Base-by-base conservation (phyloP, 108 stramenopile species). In the Craspedostauros australis region DNA sequence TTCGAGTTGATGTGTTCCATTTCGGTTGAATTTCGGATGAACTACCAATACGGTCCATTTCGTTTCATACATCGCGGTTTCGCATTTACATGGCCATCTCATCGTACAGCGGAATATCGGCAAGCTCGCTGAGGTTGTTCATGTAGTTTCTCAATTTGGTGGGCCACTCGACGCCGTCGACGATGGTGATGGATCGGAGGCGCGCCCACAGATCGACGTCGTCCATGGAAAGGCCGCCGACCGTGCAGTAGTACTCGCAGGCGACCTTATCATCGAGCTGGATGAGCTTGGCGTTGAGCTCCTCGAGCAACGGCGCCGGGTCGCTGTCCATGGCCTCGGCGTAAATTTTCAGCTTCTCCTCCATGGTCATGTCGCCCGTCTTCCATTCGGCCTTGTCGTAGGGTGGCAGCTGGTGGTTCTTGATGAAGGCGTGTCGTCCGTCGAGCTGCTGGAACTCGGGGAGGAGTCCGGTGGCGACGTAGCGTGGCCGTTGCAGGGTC, bases 381-480 rank as follows among this genome's bases (percentile, higher is more conserved):
- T 88, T 91, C 91, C 91, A 95, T 50, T 88, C 82, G 20, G 69
- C 54, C 41, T 93, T 95, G 42, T 93, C 89, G 58, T 88, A 93
- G n/a, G 77, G 89, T 1, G 91, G 90, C 18, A 95, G 52, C 39
- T 81, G 88, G 55, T 95, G 95, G 53, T 90, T 90, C 50, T 72
- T 77, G 24, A 93, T 86, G 61, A 92, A 95, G 31, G 91, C 90
- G 47, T 93, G 84, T 4, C 90, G 79, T n/a, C 67, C 79, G 62
- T 92, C 94, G 19, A 83, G 49, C 68, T 89, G 88, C 62, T 90
- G 88, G 51, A 95, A 95, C 75, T 95, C 93, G 11, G 94, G 94
- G 6, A 95, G 49, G 15, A 91, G 58, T 22, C 93, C 93, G 11
- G 91, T 91, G 24, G 91, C 87, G 23, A 95, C 92, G 56, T 95